These are phyloP conservation scores for Colletotrichum filicis DNA, from an alignment of 2,329 filamentous ascomycete species.

Conservation along the genomic window DNA sequence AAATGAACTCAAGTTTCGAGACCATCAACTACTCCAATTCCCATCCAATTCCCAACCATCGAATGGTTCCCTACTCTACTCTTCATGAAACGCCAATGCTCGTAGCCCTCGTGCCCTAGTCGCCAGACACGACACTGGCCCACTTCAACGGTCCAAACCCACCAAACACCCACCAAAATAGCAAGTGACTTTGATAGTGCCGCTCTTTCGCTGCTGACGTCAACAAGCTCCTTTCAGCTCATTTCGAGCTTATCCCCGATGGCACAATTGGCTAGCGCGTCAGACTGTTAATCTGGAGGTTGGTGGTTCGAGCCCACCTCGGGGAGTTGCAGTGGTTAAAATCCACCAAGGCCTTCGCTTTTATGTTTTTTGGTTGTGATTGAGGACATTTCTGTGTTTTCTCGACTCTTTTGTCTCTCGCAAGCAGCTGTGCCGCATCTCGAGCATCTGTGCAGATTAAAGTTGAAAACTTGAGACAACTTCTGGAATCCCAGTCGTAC, in stretches of 20 bases:
- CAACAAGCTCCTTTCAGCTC: slow-evolving; percentile 19
- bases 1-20: too few species aligned
- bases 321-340: slow-evolving; percentile 28
- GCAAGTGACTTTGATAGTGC: accelerated
- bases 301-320: slow-evolving; percentile 36
- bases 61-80: not conserved
- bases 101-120: not conserved
- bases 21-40: too few species aligned
- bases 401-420: not conserved
- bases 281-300: slow-evolving; percentile 37
- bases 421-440: not conserved
- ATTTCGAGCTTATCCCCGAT: slow-evolving; percentile 29
- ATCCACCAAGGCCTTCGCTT: not conserved
- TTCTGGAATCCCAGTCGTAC: too few species aligned
- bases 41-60: not conserved
- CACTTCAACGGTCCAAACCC: not conserved
- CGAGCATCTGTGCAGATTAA: not conserved
- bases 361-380: not conserved
- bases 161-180: not conserved
- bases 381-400: too few species aligned
- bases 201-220: too few species aligned
- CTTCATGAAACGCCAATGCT: not conserved
- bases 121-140: not conserved
- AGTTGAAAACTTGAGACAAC: not conserved
- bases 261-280: slow-evolving; percentile 37